Percentiles rank a stretch among this genome's conserved stretches.
These are phyloP conservation scores for Candida ponderosae DNA, from an alignment of 805 yeast genomes.

Conservation along the genomic window DNA sequence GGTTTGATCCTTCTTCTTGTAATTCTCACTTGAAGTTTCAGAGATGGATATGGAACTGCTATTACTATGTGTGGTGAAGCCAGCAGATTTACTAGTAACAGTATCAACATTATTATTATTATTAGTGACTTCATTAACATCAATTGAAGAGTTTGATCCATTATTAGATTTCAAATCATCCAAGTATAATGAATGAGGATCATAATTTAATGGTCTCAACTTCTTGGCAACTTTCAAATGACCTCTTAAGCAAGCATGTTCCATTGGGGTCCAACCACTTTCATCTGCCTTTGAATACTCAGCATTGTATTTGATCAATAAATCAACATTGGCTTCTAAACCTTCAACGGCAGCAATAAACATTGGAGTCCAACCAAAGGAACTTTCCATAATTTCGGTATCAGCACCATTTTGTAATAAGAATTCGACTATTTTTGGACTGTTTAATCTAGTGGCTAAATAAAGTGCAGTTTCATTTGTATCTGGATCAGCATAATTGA, in stretches of 20 bases:
- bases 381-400: constrained; percentile 64
- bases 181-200: constrained; percentile 6
- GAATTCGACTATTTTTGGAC: constrained; percentile 40
- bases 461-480: constrained; percentile 78
- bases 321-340: constrained; percentile 42
- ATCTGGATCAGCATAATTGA: constrained; percentile 54
- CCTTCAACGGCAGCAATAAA: constrained; percentile 91
- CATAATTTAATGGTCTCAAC: constrained; percentile 42
- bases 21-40: constrained; percentile 1
- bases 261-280: constrained; percentile 97
- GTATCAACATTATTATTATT: not conserved
- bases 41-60: not conserved
- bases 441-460: constrained; percentile 63
- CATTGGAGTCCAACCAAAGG: constrained; percentile 93
- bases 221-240: constrained; percentile 63
- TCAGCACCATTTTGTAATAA: constrained; percentile 58
- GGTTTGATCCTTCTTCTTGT: not conserved
- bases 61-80: not conserved
- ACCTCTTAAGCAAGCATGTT: constrained; percentile 89
- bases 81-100: not conserved
- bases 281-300: constrained; percentile 54
- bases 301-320: constrained; percentile 48
- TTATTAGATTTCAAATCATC: not conserved
- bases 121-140: not conserved
- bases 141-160: not conserved